Evolutionary conservation across 805 yeast genomes (phyloP).

Genomic region (Brettanomyces anomalus): DNA sequence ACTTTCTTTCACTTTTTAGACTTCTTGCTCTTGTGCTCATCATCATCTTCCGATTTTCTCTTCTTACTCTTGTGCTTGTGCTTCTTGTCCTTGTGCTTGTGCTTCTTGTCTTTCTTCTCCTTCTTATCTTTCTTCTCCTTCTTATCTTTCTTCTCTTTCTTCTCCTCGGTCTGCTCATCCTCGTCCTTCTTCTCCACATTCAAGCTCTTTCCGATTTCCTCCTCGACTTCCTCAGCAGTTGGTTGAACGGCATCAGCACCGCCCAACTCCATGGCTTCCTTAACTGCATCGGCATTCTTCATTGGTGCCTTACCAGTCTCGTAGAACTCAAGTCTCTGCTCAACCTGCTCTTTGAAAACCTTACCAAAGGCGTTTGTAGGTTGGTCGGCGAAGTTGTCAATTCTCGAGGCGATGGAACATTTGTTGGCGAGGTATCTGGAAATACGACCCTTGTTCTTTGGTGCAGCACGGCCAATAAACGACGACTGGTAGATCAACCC

Average conservation of each 20-base stretch:
- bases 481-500: constrained; percentile 94
- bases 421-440: constrained; percentile 98
- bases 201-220: constrained; percentile 35
- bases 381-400: constrained; percentile 93
- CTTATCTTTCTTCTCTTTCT: constrained; percentile 6
- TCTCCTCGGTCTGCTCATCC: constrained; percentile 28
- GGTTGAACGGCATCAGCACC: constrained; percentile 23
- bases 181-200: constrained; percentile 40
- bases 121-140: constrained; percentile 3
- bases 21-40: constrained; percentile 4
- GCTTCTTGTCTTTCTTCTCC: background rate
- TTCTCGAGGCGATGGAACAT: constrained; percentile 98
- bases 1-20: constrained; percentile 19
- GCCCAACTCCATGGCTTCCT: constrained; percentile 75
- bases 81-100: constrained; percentile 1
- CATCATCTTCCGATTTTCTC: constrained; percentile 2
- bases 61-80: background rate
- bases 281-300: constrained; percentile 91
- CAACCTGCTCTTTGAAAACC: constrained; percentile 92
- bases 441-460: constrained; percentile 98
- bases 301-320: constrained; percentile 95
- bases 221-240: constrained; percentile 28
- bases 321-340: constrained; percentile 92
- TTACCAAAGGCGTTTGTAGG: constrained; percentile 87
- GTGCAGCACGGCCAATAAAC: constrained; percentile 86